Evolutionary conservation across 2,329 filamentous ascomycete species (phyloP), one percentile per base, ranked within the genome.

Genomic region (Drechslerella dactyloides): DNA sequence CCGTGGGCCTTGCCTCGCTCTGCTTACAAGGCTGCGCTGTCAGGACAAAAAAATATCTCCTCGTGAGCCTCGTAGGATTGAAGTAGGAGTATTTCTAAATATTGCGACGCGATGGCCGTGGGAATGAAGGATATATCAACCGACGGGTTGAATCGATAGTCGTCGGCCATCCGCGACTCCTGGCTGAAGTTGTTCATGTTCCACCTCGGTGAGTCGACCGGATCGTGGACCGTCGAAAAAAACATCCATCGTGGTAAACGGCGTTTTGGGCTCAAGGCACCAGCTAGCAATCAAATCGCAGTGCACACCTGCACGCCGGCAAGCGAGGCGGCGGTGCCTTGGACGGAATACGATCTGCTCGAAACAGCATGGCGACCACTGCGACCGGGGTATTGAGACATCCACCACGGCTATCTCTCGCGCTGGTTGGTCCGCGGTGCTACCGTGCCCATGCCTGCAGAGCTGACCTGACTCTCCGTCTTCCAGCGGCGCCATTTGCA

Each of bases 401-500:
- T 8, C 27, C 27, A 33, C 27, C 37, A 42, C 37, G 37, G 37
- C 37, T 42, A 33, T 33, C 27, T 33, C 27, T 46, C 46, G 52
- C 42, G 53, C 53, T 44, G 37, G 23, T 53, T 35, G 58, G 44
- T 48, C 37, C 44, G 58, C 58, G 57, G 65, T 57, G 57, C 37
- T 63, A 53, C 33, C 2, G 48, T 42, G 24, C 13, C 15, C 35
- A 15, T 19, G 13, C n/a, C 23, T 54, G 50, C 19, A 53, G 58
- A 46, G 57, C 58, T 54, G 35, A 58, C 58, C 46, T 58, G 46
- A 63, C 53, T 56, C 65, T 59, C 58, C 65, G 65, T 53, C 57
- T 21, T 53, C 42, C 58, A 42, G 58, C 48, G 56, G 63, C 30
- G 23, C 24, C 35, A 59, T 42, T 42, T 13, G 37, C 37, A 42